Evolutionary conservation across 164 flowering plant species (phyloP), one percentile per base, ranked within the genome.

Genomic region (Umbellularia californica): DNA sequence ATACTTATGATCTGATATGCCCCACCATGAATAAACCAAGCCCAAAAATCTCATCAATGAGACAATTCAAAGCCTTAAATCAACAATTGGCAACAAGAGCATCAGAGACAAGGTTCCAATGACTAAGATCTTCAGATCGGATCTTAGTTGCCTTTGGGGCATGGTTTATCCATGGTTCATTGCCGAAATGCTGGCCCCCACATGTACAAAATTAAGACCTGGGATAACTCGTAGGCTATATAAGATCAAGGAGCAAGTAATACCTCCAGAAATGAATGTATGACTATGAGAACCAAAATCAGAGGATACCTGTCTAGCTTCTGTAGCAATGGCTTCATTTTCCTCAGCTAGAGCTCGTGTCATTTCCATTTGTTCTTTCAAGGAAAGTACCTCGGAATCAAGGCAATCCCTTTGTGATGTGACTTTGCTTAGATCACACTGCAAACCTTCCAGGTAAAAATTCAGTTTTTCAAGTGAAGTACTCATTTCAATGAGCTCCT

Each of bases 261-360:
- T 55, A 3, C n/a, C n/a, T 19, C n/a, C 20, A 55, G n/a, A 11
- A 55, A 55, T 55, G 60, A 7, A 55, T 20, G n/a, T 15, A 55
- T 5, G 25, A 41, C 47, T 41, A 27, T 4, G 20, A 23, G 17
- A 73, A 50, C 50, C 50, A 68, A n/a, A 23, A 51, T 28, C 63
- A 65, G 69, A 65, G 65, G 15, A 23, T 75, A 92, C 99, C 97
- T 92, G 84, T 73, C 81, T 89, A 76, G 93, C 92, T 85, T 96
- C 99, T 13, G 76, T 24, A 11, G 90, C 88, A 73, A 86, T 80
- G 55, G 90, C 93, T 82, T 90, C 95, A 78, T 81, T 88, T 83
- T 88, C 92, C 77, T 83, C 92, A 74, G 95, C 93, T 52, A 80
- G 79, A 75, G 85, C 81, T 58, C 80, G 80, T 17, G 85, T 81